These are phyloP conservation scores for Chrysanthemum makinoi DNA, from an alignment of 129 eudicot species.

Conservation along the genomic window DNA sequence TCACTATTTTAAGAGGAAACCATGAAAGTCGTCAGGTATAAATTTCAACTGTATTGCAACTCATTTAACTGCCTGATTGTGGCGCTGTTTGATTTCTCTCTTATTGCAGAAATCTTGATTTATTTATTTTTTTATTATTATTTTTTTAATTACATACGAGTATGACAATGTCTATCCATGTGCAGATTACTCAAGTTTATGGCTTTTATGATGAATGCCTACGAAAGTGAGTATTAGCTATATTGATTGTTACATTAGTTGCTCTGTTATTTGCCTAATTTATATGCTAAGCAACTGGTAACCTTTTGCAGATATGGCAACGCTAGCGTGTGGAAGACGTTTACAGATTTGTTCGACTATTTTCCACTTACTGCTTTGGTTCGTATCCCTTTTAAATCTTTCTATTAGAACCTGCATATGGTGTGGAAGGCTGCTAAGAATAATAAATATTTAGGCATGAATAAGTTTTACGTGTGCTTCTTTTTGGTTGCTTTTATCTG, in stretches of 20 bases:
- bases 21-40: slow-evolving; percentile 95
- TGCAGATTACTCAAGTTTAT: slow-evolving; percentile 94
- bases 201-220: slow-evolving; percentile 94
- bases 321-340: slow-evolving; percentile 92
- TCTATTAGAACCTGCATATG: too few relatives aligned
- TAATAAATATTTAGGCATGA: too few relatives aligned
- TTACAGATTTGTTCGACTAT: slow-evolving; percentile 86
- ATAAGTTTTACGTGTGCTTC: too few relatives aligned
- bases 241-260: background rate
- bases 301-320: slow-evolving; percentile 67
- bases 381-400: slow-evolving; percentile 20
- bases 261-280: background rate
- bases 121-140: too few relatives aligned
- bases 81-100: too few relatives aligned
- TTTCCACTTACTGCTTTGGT: slow-evolving; percentile 94
- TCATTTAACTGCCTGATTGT: too few relatives aligned
- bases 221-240: slow-evolving; percentile 62
- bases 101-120: background rate
- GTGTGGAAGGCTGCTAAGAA: too few relatives aligned
- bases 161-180: background rate
- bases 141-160: background rate
- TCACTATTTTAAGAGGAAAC: slow-evolving; percentile 85
- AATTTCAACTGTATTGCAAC: background rate
- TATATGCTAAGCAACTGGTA: background rate
- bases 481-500: too few relatives aligned